phyloP scores from a whole-genome alignment of 2,329 filamentous ascomycete species.

The Colletotrichum lindemuthianum region DNA sequence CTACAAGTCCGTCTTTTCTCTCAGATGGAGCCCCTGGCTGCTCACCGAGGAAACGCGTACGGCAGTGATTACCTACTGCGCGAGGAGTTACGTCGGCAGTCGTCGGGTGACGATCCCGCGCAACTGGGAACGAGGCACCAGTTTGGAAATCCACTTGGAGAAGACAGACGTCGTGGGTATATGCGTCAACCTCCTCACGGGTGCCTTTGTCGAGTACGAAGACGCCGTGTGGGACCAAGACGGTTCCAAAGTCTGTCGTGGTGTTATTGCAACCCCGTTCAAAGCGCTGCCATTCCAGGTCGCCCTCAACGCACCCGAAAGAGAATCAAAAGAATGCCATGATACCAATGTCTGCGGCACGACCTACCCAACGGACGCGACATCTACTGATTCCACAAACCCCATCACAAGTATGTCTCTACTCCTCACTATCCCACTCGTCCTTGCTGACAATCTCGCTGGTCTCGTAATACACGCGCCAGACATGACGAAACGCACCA shows the following conservation, averaged over 20 bases:
- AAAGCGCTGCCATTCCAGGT: slow-evolving; percentile 62
- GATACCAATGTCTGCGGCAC: slow-evolving; percentile 57
- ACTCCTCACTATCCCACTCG: slow-evolving; percentile 32
- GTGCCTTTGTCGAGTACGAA: slow-evolving; percentile 67
- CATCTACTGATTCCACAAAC: slow-evolving; percentile 48
- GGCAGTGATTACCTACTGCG: slow-evolving; percentile 61
- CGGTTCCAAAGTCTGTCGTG: slow-evolving; percentile 55
- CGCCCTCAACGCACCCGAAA: slow-evolving; percentile 46
- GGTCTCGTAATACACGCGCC: slow-evolving; percentile 59
- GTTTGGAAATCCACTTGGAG: slow-evolving; percentile 52
- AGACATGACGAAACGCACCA: slow-evolving; percentile 41
- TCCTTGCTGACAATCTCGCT: slow-evolving; percentile 39
- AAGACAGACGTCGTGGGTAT: slow-evolving; percentile 55
- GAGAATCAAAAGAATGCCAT: slow-evolving; percentile 46
- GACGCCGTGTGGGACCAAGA: slow-evolving; percentile 56
- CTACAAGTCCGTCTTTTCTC: slow-evolving; percentile 58
- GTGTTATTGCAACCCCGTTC: slow-evolving; percentile 63
- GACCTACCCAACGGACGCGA: slow-evolving; percentile 50
- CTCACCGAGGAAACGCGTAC: slow-evolving; percentile 46
- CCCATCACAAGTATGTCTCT: slow-evolving; percentile 56
- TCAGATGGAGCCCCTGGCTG: slow-evolving; percentile 67
- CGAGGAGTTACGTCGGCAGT: slow-evolving; percentile 65
- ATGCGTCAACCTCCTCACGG: slow-evolving; percentile 60
- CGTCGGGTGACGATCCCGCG: slow-evolving; percentile 56
- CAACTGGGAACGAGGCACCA: slow-evolving; percentile 46